Base-by-base conservation (phyloP, 2,329 filamentous ascomycete species). In the Xylariaceae sp. region DNA sequence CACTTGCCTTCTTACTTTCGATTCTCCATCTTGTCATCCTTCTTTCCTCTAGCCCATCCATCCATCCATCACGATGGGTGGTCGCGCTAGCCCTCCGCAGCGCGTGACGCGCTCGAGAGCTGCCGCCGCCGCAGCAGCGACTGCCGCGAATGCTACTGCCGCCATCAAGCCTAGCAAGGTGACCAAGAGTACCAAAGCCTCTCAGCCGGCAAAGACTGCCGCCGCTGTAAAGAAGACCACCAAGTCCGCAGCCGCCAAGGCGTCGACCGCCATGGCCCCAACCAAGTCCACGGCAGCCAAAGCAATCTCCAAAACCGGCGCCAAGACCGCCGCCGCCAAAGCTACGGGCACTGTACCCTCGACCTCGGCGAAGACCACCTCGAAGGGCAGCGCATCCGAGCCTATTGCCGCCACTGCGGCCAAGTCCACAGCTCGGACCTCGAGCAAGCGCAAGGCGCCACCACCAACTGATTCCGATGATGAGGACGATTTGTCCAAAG, bases 101-200 rank as follows among this genome's bases (percentile, higher is more conserved):
- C 80, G 83, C 64, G 78, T 85, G 68, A 85, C 83, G 62, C 80
- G 83, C 65, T 76, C 78, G 50, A 69, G 76, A 66, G 77, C 69
- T 52, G 66, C 68, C 23, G 62, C 67, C 44, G 53, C 64, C 55
- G 66, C 70, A 6, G 62, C 71, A 30, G 80, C 80, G 65, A 75
- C 80, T 58, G 75, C 79, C 11, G 74, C 80, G 54, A 72, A 72
- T 63, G 72, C 47, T 10, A 39, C 57, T 37, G 6, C 23, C 4
- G 17, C 17, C 2, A n/a, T 30, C 15, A 80, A 76, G 68, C 51
- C 60, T 48, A 72, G 69, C 39, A 62, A 51, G 48, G 47, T 61
- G 17, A 53, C 47, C 55, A 65, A 64, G 59, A 72, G 73, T 13
- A 72, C 73, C 54, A 73, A 72, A 63, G 74, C 48, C 11, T 18